Conservation (phyloP, 495 filamentous ascomycete genomes). For the Neohortaea acidophila region DNA sequence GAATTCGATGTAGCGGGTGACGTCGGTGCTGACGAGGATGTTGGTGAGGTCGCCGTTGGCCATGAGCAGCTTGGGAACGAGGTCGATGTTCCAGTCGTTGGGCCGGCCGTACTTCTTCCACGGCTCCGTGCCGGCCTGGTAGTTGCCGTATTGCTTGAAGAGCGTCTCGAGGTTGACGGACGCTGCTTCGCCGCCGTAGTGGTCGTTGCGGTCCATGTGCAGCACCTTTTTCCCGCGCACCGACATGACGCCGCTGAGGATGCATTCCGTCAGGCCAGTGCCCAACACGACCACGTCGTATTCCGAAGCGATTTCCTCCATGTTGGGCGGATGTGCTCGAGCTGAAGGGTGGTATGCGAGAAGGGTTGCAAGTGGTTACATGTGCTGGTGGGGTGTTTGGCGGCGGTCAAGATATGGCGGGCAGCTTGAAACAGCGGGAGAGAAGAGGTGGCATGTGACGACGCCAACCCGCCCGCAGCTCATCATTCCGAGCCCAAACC, state of each 20-base stretch:
- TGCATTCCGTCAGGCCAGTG: conserved; percentile 96
- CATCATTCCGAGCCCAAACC: no score
- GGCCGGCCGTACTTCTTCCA: conserved; percentile 93
- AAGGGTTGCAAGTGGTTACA: no score
- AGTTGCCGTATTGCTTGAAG: conserved; percentile 90
- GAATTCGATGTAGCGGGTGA: conserved; percentile 95
- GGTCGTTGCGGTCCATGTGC: conserved; percentile 97
- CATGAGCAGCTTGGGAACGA: conserved; percentile 97
- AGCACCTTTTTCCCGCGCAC: conserved; percentile 98
- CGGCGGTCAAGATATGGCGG: conserved; percentile 7
- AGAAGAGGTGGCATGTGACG: no score
- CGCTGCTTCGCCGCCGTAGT: conserved; percentile 96
- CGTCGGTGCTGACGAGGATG: conserved; percentile 90
- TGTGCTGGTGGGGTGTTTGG: background rate
- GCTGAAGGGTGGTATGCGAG: no score
- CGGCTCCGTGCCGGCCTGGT: conserved; percentile 63
- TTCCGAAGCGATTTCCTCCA: conserved; percentile 93
- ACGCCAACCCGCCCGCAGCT: no score
- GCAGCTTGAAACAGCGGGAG: no score
- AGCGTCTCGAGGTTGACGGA: conserved; percentile 93
- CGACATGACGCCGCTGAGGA: conserved; percentile 92
- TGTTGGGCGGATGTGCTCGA: no score
- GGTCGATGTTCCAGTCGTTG: conserved; percentile 99
- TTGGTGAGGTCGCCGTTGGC: conserved; percentile 96
- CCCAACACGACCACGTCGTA: conserved; percentile 98